Percentiles rank a stretch among this genome's conserved stretches.
phyloP scores from a whole-genome alignment of 2,329 filamentous ascomycete species.

The Cladophialophora yegresii region DNA sequence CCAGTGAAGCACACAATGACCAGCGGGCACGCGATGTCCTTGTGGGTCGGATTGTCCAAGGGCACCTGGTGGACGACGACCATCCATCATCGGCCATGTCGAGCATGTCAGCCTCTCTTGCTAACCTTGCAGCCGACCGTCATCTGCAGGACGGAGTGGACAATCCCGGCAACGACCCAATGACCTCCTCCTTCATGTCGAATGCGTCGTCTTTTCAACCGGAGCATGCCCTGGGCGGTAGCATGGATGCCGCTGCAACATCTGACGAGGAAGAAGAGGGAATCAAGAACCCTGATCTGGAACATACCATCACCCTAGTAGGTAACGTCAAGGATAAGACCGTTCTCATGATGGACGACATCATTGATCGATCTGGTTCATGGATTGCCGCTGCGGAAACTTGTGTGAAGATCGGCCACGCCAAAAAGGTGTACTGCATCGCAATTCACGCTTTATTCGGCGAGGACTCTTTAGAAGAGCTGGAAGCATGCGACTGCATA shows the following conservation, averaged over 20 bases:
- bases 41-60: slow-evolving; percentile 85
- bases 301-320: slow-evolving; percentile 96
- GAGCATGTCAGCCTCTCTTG: slow-evolving; percentile 63
- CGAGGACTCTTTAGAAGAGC: slow-evolving; percentile 81
- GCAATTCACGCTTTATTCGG: slow-evolving; percentile 95
- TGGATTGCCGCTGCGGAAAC: slow-evolving; percentile 94
- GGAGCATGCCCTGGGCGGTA: slow-evolving; percentile 76
- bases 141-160: slow-evolving; percentile 53
- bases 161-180: slow-evolving; percentile 70
- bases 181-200: slow-evolving; percentile 80
- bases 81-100: slow-evolving; percentile 76
- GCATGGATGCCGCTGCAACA: slow-evolving; percentile 76
- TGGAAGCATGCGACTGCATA: slow-evolving; percentile 91
- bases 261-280: slow-evolving; percentile 93
- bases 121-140: slow-evolving; percentile 53
- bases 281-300: slow-evolving; percentile 75
- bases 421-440: slow-evolving; percentile 95
- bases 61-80: slow-evolving; percentile 93
- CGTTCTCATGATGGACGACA: slow-evolving; percentile 95
- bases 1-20: slow-evolving; percentile 67
- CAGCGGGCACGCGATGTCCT: slow-evolving; percentile 85
- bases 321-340: slow-evolving; percentile 86
- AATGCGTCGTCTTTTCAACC: slow-evolving; percentile 72
- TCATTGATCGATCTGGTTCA: slow-evolving; percentile 95
- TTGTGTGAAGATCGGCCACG: slow-evolving; percentile 86